Percentiles rank a stretch among this genome's conserved stretches.
These are phyloP conservation scores for Crithidia brevicula DNA, from an alignment of 208 protist species.

Conservation along the genomic window DNA sequence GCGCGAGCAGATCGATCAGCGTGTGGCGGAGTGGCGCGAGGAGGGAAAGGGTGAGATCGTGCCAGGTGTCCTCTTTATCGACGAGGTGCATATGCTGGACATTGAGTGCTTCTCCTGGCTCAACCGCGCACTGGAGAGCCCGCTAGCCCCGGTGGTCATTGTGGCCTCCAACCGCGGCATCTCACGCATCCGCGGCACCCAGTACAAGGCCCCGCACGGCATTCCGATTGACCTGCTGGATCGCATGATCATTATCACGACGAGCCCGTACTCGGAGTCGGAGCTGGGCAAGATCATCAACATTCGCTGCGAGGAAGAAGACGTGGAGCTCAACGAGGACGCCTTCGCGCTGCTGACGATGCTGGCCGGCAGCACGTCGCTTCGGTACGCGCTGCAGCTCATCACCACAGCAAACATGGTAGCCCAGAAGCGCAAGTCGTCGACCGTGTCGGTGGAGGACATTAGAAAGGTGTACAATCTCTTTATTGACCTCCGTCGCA, in stretches of 20 bases:
- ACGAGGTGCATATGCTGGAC: constrained; percentile 99
- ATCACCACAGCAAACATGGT: constrained; percentile 98
- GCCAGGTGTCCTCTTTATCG: constrained; percentile 97
- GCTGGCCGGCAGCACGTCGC: constrained; percentile 96
- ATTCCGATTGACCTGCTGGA: constrained; percentile 99
- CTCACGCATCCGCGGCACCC: constrained; percentile 98
- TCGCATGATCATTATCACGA: constrained; percentile 99
- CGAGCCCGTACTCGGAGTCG: constrained; percentile 94
- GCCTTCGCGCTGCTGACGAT: constrained; percentile 96
- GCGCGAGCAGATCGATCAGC: constrained; percentile 99
- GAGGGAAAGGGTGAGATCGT: constrained; percentile 99
- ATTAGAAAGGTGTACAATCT: constrained; percentile 97
- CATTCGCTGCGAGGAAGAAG: constrained; percentile 99
- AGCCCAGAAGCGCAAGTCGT: constrained; percentile 93
- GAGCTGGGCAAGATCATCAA: constrained; percentile 98
- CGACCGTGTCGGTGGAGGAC: constrained; percentile 95
- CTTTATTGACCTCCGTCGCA: constrained; percentile 97
- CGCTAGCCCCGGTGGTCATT: constrained; percentile 98
- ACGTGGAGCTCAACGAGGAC: constrained; percentile 98
- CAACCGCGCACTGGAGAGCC: constrained; percentile 99
- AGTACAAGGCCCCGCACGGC: constrained; percentile 98
- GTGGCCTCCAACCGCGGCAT: constrained; percentile 99
- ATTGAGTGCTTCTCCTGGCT: constrained; percentile 99
- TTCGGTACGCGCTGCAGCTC: constrained; percentile 99
- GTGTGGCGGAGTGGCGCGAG: constrained; percentile 99